Evolutionary conservation across 805 yeast species (phyloP).

Genomic region (Teunomyces lycoperdinae): DNA sequence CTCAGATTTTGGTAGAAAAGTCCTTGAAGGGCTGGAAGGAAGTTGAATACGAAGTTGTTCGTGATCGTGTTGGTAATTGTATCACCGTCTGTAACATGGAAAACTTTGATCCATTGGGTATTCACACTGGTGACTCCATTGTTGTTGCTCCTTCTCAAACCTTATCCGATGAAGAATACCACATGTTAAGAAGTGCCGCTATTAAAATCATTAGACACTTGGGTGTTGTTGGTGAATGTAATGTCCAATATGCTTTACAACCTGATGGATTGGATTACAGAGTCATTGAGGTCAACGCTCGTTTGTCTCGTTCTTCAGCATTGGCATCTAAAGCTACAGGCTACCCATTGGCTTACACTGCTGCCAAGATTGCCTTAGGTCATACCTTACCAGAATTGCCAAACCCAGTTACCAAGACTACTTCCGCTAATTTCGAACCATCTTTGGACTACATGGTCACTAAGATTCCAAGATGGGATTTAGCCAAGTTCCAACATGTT

Average conservation of each 20-base stretch:
- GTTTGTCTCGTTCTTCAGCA: slow-evolving; percentile 95
- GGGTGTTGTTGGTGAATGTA: slow-evolving; percentile 99
- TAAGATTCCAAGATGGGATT: slow-evolving; percentile 98
- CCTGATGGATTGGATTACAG: slow-evolving; percentile 95
- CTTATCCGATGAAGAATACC: slow-evolving; percentile 93
- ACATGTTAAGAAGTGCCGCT: slow-evolving; percentile 97
- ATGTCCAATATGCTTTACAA: slow-evolving; percentile 93
- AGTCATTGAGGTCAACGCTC: slow-evolving; percentile 96
- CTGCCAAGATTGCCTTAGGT: slow-evolving; percentile 94
- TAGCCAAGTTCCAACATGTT: slow-evolving; percentile 92
- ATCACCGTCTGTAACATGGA: slow-evolving; percentile 99
- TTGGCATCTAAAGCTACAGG: slow-evolving; percentile 98
- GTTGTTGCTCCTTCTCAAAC: slow-evolving; percentile 99
- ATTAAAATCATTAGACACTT: slow-evolving; percentile 95
- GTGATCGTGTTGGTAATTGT: slow-evolving; percentile 95
- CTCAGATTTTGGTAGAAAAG: slow-evolving; percentile 94
- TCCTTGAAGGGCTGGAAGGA: slow-evolving; percentile 99
- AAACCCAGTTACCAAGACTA: slow-evolving; percentile 93
- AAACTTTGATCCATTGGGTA: slow-evolving; percentile 96
- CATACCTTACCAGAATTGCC: slow-evolving; percentile 93
- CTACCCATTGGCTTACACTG: slow-evolving; percentile 97
- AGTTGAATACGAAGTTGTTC: slow-evolving; percentile 96
- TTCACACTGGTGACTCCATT: slow-evolving; percentile 98
- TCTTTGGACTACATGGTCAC: slow-evolving; percentile 95
- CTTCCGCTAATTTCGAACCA: slow-evolving; percentile 96